Conservation (phyloP, 129 eudicot species). For the Chrysanthemum lavandulifolium region DNA sequence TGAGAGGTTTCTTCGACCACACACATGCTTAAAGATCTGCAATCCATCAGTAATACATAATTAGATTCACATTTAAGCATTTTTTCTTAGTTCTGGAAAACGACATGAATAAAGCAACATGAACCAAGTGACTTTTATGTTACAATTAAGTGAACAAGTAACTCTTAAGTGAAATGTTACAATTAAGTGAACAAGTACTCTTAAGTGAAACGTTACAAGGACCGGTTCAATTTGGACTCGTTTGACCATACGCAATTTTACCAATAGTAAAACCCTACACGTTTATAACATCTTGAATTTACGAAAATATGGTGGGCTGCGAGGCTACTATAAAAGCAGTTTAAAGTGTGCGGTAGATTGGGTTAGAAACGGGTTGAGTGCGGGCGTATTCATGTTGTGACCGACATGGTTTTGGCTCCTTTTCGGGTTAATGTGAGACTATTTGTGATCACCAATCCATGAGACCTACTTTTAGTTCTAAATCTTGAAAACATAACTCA, state of each 20-base stretch:
- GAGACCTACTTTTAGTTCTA: too few species aligned
- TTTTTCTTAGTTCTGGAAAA: too few species aligned
- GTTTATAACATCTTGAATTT: not conserved
- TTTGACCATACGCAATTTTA: too few species aligned
- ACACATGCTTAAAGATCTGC: constrained; percentile 68
- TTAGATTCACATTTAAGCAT: not conserved
- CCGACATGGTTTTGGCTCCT: not conserved
- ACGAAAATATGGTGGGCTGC: not conserved
- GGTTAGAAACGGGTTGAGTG: too few species aligned
- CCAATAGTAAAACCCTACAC: constrained; percentile 14
- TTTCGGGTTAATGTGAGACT: not conserved
- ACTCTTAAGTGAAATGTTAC: too few species aligned
- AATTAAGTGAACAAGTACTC: too few species aligned
- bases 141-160: too few species aligned
- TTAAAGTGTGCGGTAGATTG: not conserved
- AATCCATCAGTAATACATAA: not conserved
- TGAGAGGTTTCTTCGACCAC: constrained; percentile 77
- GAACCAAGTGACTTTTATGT: too few species aligned
- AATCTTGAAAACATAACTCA: constrained; percentile 15
- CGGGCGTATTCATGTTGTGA: not conserved
- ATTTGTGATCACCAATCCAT: not conserved
- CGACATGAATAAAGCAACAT: too few species aligned
- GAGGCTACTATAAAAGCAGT: not conserved
- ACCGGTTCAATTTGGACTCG: not conserved
- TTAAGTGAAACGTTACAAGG: too few species aligned